These are phyloP conservation scores for Pezicula carpinea DNA, from an alignment of 2,329 filamentous ascomycete species.

Conservation along the genomic window DNA sequence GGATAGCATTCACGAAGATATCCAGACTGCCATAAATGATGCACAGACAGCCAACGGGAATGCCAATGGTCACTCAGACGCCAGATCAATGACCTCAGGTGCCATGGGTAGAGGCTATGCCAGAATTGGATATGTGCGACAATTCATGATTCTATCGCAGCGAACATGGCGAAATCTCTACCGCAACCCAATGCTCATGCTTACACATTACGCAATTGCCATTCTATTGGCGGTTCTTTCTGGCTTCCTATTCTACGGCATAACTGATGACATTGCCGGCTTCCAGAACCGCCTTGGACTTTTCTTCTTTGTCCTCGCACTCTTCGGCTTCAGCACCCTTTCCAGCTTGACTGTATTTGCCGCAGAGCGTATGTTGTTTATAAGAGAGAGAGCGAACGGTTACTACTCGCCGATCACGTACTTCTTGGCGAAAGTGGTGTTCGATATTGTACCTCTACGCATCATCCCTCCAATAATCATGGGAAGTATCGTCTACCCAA, in stretches of 20 bases:
- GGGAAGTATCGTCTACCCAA: constrained; percentile 93
- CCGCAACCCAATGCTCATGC: constrained; percentile 95
- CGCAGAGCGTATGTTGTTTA: constrained; percentile 82
- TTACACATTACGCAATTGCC: constrained; percentile 96
- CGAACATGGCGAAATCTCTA: constrained; percentile 97
- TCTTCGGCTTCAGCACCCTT: constrained; percentile 95
- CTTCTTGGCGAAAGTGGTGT: constrained; percentile 94
- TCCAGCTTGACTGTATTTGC: constrained; percentile 94
- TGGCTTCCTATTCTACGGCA: constrained; percentile 91
- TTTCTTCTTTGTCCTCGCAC: constrained; percentile 93
- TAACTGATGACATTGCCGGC: constrained; percentile 92
- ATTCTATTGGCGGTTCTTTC: constrained; percentile 92
- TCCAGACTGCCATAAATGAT: constrained; percentile 59
- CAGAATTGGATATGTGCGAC: constrained; percentile 71
- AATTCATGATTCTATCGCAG: constrained; percentile 84
- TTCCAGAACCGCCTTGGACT: constrained; percentile 97
- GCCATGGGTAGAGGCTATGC: constrained; percentile 75
- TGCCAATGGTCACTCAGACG: constrained; percentile 48
- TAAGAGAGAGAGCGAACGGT: constrained; percentile 90
- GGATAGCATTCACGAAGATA: constrained; percentile 69
- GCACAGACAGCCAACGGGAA: constrained; percentile 65
- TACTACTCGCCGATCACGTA: constrained; percentile 95
- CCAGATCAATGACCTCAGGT: constrained; percentile 43
- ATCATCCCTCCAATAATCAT: constrained; percentile 93
- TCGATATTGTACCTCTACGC: constrained; percentile 91